Base-by-base conservation (phyloP, 2,329 filamentous ascomycete species). In the Sporothrix pseudoabietina region DNA sequence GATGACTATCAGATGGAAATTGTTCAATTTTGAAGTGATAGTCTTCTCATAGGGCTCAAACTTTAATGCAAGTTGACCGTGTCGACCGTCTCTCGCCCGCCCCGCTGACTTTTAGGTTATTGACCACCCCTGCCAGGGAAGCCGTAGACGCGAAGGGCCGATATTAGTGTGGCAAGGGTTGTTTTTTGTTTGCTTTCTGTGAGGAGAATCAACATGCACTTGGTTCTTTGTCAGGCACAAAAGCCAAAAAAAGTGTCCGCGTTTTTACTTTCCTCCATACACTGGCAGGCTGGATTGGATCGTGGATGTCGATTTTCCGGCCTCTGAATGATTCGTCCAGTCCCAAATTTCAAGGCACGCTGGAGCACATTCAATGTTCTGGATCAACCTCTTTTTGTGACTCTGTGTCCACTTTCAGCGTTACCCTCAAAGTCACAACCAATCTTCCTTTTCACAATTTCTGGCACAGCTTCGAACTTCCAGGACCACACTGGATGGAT, bases 281-380 rank as follows among this genome's bases (percentile, higher is more conserved):
- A 16, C 57, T 61, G 59, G 32, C 32, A 30, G 9, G 52, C 3
- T 22, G 14, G 52, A 26, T n/a, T 63, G 59, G 19, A 63, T 63
- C 59, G 59, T 65, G 59, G n/a, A 65, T 65, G 59, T 44, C 35
- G 22, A 9, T 44, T 65, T 65, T 44, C 59, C 59, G 59, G 59
- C 6, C 32, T 19, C 30, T 59, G 26, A 32, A 35, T 32, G 9
- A 59, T 32, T 32, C 16, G 55, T 19, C 1, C 52, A 55, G 22
- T 26, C 22, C n/a, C 22, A 10, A 26, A 6, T 49, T 19, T 22
- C 49, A 26, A 8, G 52, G 52, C 22, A 55, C 26, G 14, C n/a
- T 12, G 14, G 26, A 26, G 49, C 49, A 55, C 52, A 55, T 55
- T 55, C 26, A 35, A 35, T 35, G 35, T 8, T 35, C 35, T 35